Evolutionary conservation across 1,284 basidiomycete species (phyloP), one percentile per base, ranked within the genome.

Genomic region (Rhizoctonia solani): DNA sequence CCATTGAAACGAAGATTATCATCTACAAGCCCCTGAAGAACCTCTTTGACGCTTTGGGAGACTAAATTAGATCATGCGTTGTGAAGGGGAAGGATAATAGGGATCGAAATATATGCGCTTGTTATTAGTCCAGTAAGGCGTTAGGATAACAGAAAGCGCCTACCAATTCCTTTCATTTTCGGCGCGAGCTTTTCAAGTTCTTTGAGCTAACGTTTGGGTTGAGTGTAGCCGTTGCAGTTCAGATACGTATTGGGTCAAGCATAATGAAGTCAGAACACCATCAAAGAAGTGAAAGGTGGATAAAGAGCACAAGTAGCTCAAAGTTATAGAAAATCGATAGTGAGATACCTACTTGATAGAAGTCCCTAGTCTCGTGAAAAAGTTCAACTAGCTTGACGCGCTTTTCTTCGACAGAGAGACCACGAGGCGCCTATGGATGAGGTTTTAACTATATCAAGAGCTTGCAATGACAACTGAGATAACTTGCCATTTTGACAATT

Each of bases 131-230:
- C 9, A 39, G 37, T 8, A 39, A 25, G 11, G 25, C 8, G 46
- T 16, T 47, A 23, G 25, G 21, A 14, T 11, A n/a, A 13, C 27
- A 23, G 16, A 55, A 30, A 34, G 19, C 6, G 71, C 79, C 66
- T 73, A 91, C 92, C 90, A 63, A 95, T 93, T 19, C 93, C 92
- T 74, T 95, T 94, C 79, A 88, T 81, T 75, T 94, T 94, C 29
- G 88, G 86, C 0, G 82, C 88, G 4, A 89, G 80, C 75, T 93
- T 95, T 77, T 95, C 93, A 19, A 95, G 81, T 72, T 95, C 93
- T 75, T 94, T 95, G 54, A 95, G 81, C 84, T 92, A 89, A 75
- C 6, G 6, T 14, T 46, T 11, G 9, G 9, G 44, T 14, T 46
- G n/a, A n/a, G n/a, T n/a, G n/a, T n/a, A n/a, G n/a, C n/a, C n/a